phyloP scores from a whole-genome alignment of 2,329 filamentous ascomycete species.

The Salinomyces thailandicus region DNA sequence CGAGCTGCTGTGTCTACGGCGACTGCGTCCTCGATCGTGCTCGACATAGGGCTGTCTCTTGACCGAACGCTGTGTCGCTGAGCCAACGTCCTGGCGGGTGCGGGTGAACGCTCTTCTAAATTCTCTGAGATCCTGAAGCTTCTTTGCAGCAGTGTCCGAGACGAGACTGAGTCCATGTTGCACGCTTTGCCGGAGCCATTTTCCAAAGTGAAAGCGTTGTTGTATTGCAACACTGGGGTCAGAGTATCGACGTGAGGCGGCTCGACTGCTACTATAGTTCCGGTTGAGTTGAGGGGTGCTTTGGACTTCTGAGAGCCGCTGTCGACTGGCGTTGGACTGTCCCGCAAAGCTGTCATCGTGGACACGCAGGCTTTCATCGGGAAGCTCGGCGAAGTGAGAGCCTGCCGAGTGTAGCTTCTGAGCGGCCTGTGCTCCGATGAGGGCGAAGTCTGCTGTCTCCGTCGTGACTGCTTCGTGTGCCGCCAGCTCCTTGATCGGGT shows the following conservation, averaged over 20 bases:
- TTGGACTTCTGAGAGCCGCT: too few relatives aligned
- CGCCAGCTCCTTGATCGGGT: too few relatives aligned
- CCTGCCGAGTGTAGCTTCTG: background rate
- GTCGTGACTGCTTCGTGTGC: background rate
- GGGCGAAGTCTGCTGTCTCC: background rate
- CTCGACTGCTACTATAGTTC: too few relatives aligned
- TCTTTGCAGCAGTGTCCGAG: background rate
- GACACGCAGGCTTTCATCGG: background rate
- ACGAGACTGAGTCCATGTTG: background rate
- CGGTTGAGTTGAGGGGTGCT: too few relatives aligned
- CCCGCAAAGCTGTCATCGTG: background rate
- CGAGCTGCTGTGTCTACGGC: background rate
- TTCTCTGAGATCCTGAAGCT: background rate
- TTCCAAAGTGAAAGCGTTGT: background rate
- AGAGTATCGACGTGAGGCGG: too few relatives aligned
- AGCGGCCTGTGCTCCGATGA: background rate
- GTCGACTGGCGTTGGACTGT: too few relatives aligned
- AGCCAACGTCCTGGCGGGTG: background rate
- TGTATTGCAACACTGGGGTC: too few relatives aligned
- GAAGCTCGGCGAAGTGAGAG: background rate
- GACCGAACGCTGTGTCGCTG: too few relatives aligned
- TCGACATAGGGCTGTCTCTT: too few relatives aligned
- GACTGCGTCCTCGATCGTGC: background rate
- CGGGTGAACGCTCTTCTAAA: background rate
- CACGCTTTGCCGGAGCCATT: background rate